Evolutionary conservation across 257 asterid species (phyloP).

Genomic region (Jaltomata sinuosa): DNA sequence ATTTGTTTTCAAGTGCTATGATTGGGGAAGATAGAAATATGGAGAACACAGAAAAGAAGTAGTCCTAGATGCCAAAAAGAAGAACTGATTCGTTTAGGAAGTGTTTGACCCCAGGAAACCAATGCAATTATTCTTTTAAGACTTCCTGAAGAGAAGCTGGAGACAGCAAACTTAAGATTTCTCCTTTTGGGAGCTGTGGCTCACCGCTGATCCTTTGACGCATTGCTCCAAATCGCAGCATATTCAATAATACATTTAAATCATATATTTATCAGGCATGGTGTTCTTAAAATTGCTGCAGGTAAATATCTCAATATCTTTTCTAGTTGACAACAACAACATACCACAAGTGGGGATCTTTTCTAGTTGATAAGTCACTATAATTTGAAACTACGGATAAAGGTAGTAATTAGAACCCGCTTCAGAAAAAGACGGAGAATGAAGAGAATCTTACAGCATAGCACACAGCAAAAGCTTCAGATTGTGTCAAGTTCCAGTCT

Average conservation of each 20-base stretch:
- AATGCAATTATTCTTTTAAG: no score
- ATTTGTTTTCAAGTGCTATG: no score
- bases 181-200: not conserved
- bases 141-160: not conserved
- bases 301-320: not conserved
- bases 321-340: not conserved
- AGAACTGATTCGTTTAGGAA: no score
- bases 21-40: no score
- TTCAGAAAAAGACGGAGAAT: not conserved
- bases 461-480: constrained; percentile 73
- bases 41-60: no score
- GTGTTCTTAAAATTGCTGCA: not conserved
- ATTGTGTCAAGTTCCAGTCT: constrained; percentile 65
- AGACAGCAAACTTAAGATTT: not conserved
- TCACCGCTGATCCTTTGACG: not conserved
- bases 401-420: not conserved
- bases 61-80: no score
- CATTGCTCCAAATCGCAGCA: not conserved
- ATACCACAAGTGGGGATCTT: no score
- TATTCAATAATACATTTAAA: not conserved
- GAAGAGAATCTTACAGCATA: constrained; percentile 70
- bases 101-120: no score
- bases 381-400: not conserved
- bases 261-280: not conserved
- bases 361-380: not conserved